phyloP scores from a whole-genome alignment of 208 protist species.

The Sergeia podlipaevii region DNA sequence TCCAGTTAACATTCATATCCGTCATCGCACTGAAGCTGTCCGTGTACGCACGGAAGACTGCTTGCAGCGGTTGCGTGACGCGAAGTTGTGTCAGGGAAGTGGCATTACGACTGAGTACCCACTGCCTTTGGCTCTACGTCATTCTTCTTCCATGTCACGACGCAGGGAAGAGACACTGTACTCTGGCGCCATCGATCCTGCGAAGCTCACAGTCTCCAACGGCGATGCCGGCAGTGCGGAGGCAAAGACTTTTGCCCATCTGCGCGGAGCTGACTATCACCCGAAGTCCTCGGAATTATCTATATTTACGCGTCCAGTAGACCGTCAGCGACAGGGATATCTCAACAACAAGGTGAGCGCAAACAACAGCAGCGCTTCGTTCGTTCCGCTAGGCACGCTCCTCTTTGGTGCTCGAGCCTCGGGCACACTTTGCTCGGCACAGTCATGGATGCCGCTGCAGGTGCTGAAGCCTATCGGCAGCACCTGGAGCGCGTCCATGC shows the following conservation, averaged over 20 bases:
- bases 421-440: no score
- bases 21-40: constrained; percentile 36
- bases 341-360: background rate
- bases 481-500: constrained; percentile 45
- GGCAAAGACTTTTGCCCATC: constrained; percentile 14
- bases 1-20: constrained; percentile 57
- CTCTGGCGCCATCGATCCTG: background rate
- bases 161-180: constrained; percentile 3
- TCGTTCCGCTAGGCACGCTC: constrained; percentile 7
- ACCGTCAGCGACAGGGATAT: constrained; percentile 2
- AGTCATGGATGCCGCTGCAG: constrained; percentile 59
- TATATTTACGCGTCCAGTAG: constrained; percentile 63
- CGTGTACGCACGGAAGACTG: constrained; percentile 64
- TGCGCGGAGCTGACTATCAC: constrained; percentile 49
- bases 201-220: background rate
- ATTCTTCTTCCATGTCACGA: background rate
- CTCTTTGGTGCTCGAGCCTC: background rate
- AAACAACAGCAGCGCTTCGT: background rate
- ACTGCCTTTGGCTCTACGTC: constrained; percentile 20
- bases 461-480: constrained; percentile 77
- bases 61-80: constrained; percentile 39
- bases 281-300: constrained; percentile 50
- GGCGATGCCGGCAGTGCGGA: background rate
- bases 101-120: constrained; percentile 45
- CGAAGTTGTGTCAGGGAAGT: constrained; percentile 33